Conservation (phyloP, 805 yeast genomes). For the Naumovozyma baii region DNA sequence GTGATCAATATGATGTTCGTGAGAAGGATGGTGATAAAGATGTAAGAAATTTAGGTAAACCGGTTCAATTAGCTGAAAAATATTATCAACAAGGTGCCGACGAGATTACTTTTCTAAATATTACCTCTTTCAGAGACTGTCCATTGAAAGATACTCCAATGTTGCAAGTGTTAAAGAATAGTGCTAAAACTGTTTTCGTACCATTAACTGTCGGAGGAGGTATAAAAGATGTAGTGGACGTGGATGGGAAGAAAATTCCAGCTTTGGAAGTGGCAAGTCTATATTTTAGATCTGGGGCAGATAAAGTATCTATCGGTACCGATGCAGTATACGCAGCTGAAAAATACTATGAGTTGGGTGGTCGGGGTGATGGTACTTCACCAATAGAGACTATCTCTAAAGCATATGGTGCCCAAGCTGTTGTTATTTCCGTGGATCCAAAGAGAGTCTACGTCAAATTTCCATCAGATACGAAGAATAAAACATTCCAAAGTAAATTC, state of each 20-base stretch:
- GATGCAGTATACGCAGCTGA: slow-evolving; percentile 95
- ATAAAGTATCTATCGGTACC: slow-evolving; percentile 94
- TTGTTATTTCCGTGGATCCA: slow-evolving; percentile 97
- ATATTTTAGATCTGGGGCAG: slow-evolving; percentile 95
- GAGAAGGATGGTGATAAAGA: slow-evolving; percentile 52
- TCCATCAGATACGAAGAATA: slow-evolving; percentile 53
- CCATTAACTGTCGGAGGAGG: slow-evolving; percentile 99
- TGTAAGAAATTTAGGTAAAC: slow-evolving; percentile 92
- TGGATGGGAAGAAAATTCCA: slow-evolving; percentile 66
- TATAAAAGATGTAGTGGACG: slow-evolving; percentile 80
- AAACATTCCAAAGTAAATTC: slow-evolving; percentile 48
- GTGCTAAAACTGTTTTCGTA: slow-evolving; percentile 88
- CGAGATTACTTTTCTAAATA: slow-evolving; percentile 88
- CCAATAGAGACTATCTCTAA: slow-evolving; percentile 91
- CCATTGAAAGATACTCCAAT: slow-evolving; percentile 91
- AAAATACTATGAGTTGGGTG: slow-evolving; percentile 52
- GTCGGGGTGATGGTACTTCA: slow-evolving; percentile 55
- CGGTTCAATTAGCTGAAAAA: slow-evolving; percentile 84
- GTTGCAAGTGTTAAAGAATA: slow-evolving; percentile 74
- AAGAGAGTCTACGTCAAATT: slow-evolving; percentile 62
- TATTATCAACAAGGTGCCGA: slow-evolving; percentile 95
- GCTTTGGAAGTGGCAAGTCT: slow-evolving; percentile 86
- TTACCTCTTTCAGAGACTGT: slow-evolving; percentile 90
- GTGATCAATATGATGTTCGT: slow-evolving; percentile 96
- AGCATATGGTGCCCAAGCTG: slow-evolving; percentile 94